These are phyloP conservation scores for Phytophthora foliorum DNA, from an alignment of 352 stramenopile genomes.

Conservation along the genomic window DNA sequence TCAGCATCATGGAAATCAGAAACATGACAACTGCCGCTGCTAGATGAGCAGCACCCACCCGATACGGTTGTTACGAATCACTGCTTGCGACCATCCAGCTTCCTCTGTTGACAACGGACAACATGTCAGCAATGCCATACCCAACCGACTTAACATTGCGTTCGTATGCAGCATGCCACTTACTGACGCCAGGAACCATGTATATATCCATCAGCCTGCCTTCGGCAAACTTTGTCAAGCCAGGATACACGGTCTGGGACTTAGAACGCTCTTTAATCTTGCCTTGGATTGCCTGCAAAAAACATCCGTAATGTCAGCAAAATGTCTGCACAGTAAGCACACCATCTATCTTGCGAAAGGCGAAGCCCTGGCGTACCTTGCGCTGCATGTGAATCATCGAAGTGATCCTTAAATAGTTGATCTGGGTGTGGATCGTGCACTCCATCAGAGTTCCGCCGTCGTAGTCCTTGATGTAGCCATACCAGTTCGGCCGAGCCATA, in stretches of 20 bases:
- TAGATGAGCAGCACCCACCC: slow-evolving; percentile 50
- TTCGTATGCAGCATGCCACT: slow-evolving; percentile 31
- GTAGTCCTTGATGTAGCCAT: slow-evolving; percentile 99
- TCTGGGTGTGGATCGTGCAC: slow-evolving; percentile 98
- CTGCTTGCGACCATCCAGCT: slow-evolving; percentile 84
- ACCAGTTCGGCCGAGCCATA: slow-evolving; percentile 92
- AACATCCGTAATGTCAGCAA: slow-evolving; percentile 7
- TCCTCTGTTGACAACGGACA: slow-evolving; percentile 62
- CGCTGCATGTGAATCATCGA: slow-evolving; percentile 96
- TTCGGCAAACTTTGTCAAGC: slow-evolving; percentile 79
- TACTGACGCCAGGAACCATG: slow-evolving; percentile 89
- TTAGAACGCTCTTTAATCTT: slow-evolving; percentile 85
- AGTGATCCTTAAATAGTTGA: slow-evolving; percentile 97
- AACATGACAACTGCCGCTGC: slow-evolving; percentile 1
- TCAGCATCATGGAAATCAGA: neutral
- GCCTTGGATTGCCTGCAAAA: slow-evolving; percentile 78
- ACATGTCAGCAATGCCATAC: neutral
- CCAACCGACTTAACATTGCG: neutral
- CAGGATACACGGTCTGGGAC: slow-evolving; percentile 78
- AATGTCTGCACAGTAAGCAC: slow-evolving; percentile 23
- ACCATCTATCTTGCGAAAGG: too few relatives aligned
- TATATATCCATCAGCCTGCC: slow-evolving; percentile 89
- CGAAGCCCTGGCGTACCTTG: slow-evolving; percentile 67
- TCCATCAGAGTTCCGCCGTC: slow-evolving; percentile 99
- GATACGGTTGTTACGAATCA: slow-evolving; percentile 89